These are phyloP conservation scores for Dothideomycetes sp. DNA, from an alignment of 2,329 filamentous ascomycete genomes.

Conservation along the genomic window DNA sequence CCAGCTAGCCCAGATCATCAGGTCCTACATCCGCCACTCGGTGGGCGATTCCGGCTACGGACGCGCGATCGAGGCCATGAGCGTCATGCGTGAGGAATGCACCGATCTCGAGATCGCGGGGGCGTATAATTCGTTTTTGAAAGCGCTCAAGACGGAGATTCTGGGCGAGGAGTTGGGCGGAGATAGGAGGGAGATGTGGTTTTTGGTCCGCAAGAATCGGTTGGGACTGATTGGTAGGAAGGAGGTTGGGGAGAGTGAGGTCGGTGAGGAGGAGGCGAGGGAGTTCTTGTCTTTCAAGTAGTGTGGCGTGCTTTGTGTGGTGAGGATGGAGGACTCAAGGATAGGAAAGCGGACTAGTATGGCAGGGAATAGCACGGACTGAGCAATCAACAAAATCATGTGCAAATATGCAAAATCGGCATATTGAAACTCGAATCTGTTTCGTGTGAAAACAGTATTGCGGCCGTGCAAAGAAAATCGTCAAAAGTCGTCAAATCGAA, in stretches of 20 bases:
- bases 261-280: slow-evolving; percentile 59
- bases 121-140: slow-evolving; percentile 66
- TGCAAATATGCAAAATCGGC: too few relatives aligned
- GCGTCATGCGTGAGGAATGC: slow-evolving; percentile 68
- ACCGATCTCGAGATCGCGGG: slow-evolving; percentile 62
- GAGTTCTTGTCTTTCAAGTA: slow-evolving; percentile 15
- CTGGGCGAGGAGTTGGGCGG: slow-evolving; percentile 61
- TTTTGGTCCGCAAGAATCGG: slow-evolving; percentile 51
- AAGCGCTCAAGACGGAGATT: slow-evolving; percentile 60
- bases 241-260: slow-evolving; percentile 51
- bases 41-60: slow-evolving; percentile 67
- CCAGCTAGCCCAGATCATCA: slow-evolving; percentile 65
- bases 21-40: slow-evolving; percentile 57
- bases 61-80: slow-evolving; percentile 62
- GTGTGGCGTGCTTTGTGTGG: not conserved
- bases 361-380: too few relatives aligned
- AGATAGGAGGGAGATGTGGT: slow-evolving; percentile 76
- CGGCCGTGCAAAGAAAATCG: too few relatives aligned
- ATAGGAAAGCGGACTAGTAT: too few relatives aligned
- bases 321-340: too few relatives aligned
- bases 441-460: too few relatives aligned
- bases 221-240: slow-evolving; percentile 63
- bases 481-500: too few relatives aligned
- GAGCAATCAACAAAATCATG: too few relatives aligned
- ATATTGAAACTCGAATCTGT: too few relatives aligned